Base-by-base conservation (phyloP, 768 basidiomycete genomes). In the Mrakia gelida region DNA sequence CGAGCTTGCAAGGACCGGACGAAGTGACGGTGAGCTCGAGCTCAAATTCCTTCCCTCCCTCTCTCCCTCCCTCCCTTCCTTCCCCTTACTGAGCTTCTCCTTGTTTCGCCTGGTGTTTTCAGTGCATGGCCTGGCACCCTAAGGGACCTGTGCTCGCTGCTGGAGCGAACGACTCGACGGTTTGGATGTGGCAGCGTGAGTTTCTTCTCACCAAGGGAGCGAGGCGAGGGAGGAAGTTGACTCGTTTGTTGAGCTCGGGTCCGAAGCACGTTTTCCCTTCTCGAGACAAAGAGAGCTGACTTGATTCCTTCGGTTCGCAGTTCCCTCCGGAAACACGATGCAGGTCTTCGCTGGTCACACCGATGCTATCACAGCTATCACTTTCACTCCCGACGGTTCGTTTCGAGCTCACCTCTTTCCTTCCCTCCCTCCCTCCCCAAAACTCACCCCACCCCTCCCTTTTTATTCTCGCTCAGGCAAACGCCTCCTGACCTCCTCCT, bases 61-160 rank as follows among this genome's bases (percentile, higher is more conserved):
- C 62, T 21, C 52, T 7, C 65, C 26, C 13, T 45, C 32, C n/a
- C 26, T 52, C 23, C n/a, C n/a, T 52, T 54, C 32, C 18, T n/a
- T 43, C 23, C 4, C n/a, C 10, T 45, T 26, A 21, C 43, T 28
- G 52, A 61, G 56, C 70, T 62, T 7, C 21, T n/a, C 9, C 30
- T 9, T n/a, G 28, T 15, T n/a, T n/a, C n/a, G n/a, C n/a, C n/a
- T 72, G 63, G 26, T 30, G 16, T 13, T 78, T 28, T 77, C 0
- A 98, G 95, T 98, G 93, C 88, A 82, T 98, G 71, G 87, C 90
- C 86, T 99, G 96, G 96, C 97, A 99, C 87, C 97, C 97, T 0
- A 95, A 91, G 83, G 97, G 95, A 8, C 85, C 87, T 56, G 91
- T 96, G 2, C 88, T 99, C 0, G 87, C 98, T 7, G 94, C 92